Base-by-base conservation (phyloP, 352 stramenopile genomes). In the Phytophthora lateralis region DNA sequence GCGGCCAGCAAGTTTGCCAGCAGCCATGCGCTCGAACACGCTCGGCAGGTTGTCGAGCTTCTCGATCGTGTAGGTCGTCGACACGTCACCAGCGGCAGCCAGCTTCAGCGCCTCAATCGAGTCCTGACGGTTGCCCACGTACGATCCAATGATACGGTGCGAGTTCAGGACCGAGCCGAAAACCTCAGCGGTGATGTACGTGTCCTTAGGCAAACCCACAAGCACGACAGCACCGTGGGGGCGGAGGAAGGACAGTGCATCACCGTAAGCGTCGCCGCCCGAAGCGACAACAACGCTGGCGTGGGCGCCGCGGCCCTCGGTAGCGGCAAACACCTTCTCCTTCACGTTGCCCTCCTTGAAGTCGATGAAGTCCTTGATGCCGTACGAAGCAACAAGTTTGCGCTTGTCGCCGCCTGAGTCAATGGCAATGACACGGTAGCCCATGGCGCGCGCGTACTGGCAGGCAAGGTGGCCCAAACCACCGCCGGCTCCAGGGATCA, bases 381-480 rank as follows among this genome's bases (percentile, higher is more conserved):
- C 85, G 32, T 96, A 86, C 18, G 72, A 73, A 18, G 62, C 62
- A 0, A 88, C 79, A 3, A 87, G 65, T 20, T 80, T 78, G 20
- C 73, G 68, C 69, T 96, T 97, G 9, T 64, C 68, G 2, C 75
- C 70, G 30, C 70, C 73, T 6, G 78, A 73, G 57, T 87, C 86
- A 20, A 97, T 76, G 6, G 89, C 83, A 26, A 86, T 88, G 2
- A 94, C 77, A 17, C 82, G 67, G 50, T 75, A 78, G 45, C 82
- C 79, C 65, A 95, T 85, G 15, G 78, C 83, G 5, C 76, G 68
- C 0, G 80, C 85, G 55, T 91, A 83, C 66, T 95, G 90, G 62
- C 91, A 73, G 0, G 66, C 85, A 57, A 96, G 74, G 66, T 96
- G 88, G 14, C 88, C 86, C 9, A 96, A 66, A 44, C 86, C 78